These are phyloP conservation scores for Naematelia aurantialba DNA, from an alignment of 768 basidiomycete genomes.

Conservation along the genomic window DNA sequence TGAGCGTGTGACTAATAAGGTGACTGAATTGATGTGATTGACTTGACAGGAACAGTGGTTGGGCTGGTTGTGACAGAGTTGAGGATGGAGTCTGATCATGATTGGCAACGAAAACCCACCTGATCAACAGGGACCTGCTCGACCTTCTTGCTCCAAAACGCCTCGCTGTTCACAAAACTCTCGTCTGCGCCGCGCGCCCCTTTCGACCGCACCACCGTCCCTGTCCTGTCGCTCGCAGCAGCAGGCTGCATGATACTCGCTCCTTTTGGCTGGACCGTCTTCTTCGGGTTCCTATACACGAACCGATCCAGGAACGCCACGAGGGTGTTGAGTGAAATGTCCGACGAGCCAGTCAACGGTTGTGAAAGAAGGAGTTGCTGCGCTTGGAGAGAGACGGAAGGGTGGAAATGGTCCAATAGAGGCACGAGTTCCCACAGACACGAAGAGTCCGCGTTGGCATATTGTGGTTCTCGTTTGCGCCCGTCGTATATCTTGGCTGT, in stretches of 20 bases:
- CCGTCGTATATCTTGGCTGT: conserved; percentile 64
- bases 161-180: conserved; percentile 64
- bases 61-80: too few species aligned
- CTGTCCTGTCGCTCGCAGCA: conserved; percentile 61
- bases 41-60: too few species aligned
- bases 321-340: conserved; percentile 87
- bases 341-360: conserved; percentile 74
- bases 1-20: too few species aligned
- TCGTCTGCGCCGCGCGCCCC: conserved; percentile 58
- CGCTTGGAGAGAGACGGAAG: conserved; percentile 79
- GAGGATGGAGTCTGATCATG: too few species aligned
- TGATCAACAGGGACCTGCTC: conserved; percentile 83
- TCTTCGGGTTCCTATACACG: conserved; percentile 93
- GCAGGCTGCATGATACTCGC: conserved; percentile 94
- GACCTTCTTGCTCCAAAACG: conserved; percentile 66
- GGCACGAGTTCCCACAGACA: conserved; percentile 92
- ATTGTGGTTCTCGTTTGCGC: conserved; percentile 83
- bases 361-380: conserved; percentile 69
- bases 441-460: conserved; percentile 69
- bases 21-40: too few species aligned
- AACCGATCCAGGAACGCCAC: conserved; percentile 95
- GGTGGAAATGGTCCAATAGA: conserved; percentile 82
- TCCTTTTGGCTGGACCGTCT: conserved; percentile 65
- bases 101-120: conserved; percentile 58
- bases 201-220: conserved; percentile 59